phyloP scores from a whole-genome alignment of 2,329 filamentous ascomycete genomes.

The Hypocreales sp. region DNA sequence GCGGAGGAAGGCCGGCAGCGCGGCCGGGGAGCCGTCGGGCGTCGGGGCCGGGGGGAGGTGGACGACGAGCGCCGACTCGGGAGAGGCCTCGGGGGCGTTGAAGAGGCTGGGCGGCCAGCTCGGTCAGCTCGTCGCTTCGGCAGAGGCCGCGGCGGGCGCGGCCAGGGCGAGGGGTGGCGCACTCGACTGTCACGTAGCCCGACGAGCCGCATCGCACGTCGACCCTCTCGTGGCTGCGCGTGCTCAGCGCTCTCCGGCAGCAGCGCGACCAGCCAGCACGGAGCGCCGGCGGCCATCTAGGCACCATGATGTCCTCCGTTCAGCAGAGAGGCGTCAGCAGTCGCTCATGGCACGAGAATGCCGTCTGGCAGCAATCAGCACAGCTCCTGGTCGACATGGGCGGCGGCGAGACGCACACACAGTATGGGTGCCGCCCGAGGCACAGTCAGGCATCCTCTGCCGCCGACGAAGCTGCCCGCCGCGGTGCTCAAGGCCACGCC shows the following conservation, averaged over 20 bases:
- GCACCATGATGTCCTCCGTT: no score
- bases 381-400: no score
- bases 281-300: background rate
- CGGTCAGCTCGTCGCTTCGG: no score
- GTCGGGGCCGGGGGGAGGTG: slow-evolving; percentile 36
- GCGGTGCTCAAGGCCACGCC: no score
- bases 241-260: slow-evolving; percentile 4
- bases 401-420: no score
- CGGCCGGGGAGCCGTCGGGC: slow-evolving; percentile 7
- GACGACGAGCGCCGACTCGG: slow-evolving; percentile 31
- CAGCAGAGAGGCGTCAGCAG: no score
- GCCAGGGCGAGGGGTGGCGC: slow-evolving; percentile 14
- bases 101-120: slow-evolving; percentile 31
- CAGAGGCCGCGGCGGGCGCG: no score
- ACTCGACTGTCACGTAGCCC: slow-evolving; percentile 36
- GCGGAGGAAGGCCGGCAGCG: slow-evolving; percentile 25
- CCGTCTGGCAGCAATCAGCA: no score
- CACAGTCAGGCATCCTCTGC: no score
- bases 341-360: no score
- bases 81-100: slow-evolving; percentile 22
- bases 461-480: no score
- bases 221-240: slow-evolving; percentile 19
- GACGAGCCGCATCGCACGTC: slow-evolving; percentile 31
- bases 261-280: background rate
- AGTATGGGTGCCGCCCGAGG: no score